Evolutionary conservation across 345 rosid genomes (phyloP), one percentile per base, ranked within the genome.

Genomic region (Luvunga scandens): DNA sequence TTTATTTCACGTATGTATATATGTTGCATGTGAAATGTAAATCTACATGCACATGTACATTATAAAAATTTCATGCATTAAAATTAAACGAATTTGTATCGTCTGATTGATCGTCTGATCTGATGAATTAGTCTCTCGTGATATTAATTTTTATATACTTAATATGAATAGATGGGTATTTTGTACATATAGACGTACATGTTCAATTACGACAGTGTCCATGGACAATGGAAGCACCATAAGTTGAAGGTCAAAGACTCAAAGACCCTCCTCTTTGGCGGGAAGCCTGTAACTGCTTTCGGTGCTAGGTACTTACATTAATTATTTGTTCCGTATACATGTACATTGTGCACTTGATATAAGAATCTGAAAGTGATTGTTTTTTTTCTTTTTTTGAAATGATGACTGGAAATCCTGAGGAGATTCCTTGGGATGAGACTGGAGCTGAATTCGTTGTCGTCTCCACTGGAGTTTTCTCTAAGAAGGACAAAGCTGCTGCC

Each of bases 401-500:
- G 63, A 66, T 63, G 5, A 69, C n/a, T 71, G 91, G 98, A 86
- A 94, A 92, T 88, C 98, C 95, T 0, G 97, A 94, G 84, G 97
- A 92, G 48, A 92, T 94, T 81, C 97, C 97, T 71, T 92, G 97
- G 98, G 91, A 81, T 68, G 93, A 87, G 86, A 77, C 93, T n/a
- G 97, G 95, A 65, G 97, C 95, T 63, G 95, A 93, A 66, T 90
- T 38, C 55, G 80, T 91, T 36, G 91, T 93, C 31, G 95, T 91
- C 79, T 91, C 95, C 0, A 90, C 97, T 62, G 97, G 97, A 75
- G 97, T 89, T 28, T 93, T 93, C 85, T 88, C 97, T 61, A 97
- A 93, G 80, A 93, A 90, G 87, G 97, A 92, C 34, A 93, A 93
- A 81, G 97, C 97, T 31, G 94, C 95, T 79, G 94, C 95, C 78